phyloP scores from a whole-genome alignment of 345 rosid species.

The Pugionium cornutum region DNA sequence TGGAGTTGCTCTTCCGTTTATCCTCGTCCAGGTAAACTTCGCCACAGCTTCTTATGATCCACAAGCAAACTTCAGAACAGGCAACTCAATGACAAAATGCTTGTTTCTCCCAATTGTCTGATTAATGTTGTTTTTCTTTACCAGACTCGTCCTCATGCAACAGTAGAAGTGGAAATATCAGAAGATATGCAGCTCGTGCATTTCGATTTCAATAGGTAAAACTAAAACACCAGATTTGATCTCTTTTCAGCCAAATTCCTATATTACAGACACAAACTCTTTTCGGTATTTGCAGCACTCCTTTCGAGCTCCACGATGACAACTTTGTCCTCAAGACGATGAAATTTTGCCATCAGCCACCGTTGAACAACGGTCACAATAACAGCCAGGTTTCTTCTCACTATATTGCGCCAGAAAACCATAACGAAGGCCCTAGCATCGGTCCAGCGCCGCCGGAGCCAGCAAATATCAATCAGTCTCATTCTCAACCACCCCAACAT shows the following conservation, averaged over 20 bases:
- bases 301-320: conserved; percentile 98
- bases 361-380: conserved; percentile 38
- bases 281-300: conserved; percentile 64
- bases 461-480: conserved; percentile 30
- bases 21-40: conserved; percentile 85
- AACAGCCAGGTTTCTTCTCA: conserved; percentile 31
- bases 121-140: neutral
- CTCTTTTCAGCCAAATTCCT: neutral
- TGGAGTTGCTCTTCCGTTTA: conserved; percentile 94
- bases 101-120: neutral
- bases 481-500: conserved; percentile 27
- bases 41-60: conserved; percentile 1
- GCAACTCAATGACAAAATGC: too few species aligned
- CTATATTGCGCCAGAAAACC: conserved; percentile 38
- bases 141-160: conserved; percentile 97
- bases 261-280: conserved; percentile 1
- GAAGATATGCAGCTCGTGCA: conserved; percentile 99
- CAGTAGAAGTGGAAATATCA: conserved; percentile 99
- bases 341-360: conserved; percentile 71
- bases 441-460: conserved; percentile 48
- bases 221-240: neutral
- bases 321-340: conserved; percentile 95
- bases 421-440: conserved; percentile 62
- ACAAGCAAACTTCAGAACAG: conserved; percentile 1
- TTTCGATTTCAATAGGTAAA: conserved; percentile 94